A percentile compares a stretch with the other conserved stretches of the same genome.
phyloP scores from a whole-genome alignment of 2,329 filamentous ascomycete genomes.

The Apiospora pterosperma region DNA sequence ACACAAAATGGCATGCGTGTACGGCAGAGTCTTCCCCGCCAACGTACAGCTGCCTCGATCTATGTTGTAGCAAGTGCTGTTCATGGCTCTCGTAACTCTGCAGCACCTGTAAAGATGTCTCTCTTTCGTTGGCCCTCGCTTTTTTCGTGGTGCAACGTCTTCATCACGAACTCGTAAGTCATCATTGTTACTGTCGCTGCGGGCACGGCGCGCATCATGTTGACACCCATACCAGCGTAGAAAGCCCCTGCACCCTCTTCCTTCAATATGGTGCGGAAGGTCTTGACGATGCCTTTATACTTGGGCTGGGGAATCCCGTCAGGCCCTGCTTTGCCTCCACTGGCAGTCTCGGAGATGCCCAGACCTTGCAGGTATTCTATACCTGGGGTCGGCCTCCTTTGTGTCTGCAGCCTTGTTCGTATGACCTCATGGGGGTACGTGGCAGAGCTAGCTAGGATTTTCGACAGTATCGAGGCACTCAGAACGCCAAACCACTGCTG shows the following conservation, averaged over 20 bases:
- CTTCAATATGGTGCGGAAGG: constrained; percentile 76
- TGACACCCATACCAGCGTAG: constrained; percentile 95
- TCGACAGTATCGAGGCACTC: constrained; percentile 86
- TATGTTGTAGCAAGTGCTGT: neutral
- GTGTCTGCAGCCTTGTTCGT: constrained; percentile 88
- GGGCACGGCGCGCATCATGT: constrained; percentile 93
- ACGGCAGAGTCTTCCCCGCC: too few relatives aligned
- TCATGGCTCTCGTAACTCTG: neutral
- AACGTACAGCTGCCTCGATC: neutral
- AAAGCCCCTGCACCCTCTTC: constrained; percentile 97
- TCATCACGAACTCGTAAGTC: constrained; percentile 82
- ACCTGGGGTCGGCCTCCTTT: constrained; percentile 67
- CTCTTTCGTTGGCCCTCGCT: constrained; percentile 33
- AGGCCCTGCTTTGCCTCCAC: constrained; percentile 19
- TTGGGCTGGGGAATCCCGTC: constrained; percentile 34
- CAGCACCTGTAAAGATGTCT: neutral
- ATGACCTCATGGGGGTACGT: constrained; percentile 98
- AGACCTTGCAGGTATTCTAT: constrained; percentile 49
- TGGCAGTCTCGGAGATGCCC: constrained; percentile 38
- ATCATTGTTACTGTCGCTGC: constrained; percentile 97
- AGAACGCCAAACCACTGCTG: constrained; percentile 82
- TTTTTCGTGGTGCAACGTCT: constrained; percentile 43
- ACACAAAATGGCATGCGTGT: too few relatives aligned
- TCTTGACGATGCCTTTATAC: constrained; percentile 78
- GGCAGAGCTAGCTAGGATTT: constrained; percentile 88